phyloP scores from a whole-genome alignment of 495 filamentous ascomycete species.

The Penicillium fimorum region DNA sequence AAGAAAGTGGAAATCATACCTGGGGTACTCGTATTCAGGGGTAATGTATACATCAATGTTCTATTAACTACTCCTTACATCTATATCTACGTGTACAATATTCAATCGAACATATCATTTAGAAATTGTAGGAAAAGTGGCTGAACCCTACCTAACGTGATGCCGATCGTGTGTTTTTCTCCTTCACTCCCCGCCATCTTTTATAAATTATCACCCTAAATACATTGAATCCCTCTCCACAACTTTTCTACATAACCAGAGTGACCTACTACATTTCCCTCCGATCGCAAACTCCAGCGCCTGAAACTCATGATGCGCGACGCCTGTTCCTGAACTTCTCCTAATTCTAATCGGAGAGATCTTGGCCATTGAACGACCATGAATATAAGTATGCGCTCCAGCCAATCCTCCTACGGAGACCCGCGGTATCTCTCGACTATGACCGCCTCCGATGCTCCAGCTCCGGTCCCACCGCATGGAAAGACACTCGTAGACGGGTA shows the following conservation, averaged over 20 bases:
- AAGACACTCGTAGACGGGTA: slow-evolving; percentile 50
- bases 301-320: slow-evolving; percentile 18
- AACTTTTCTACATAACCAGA: neutral
- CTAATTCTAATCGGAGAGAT: slow-evolving; percentile 13
- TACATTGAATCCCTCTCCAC: slow-evolving; percentile 8
- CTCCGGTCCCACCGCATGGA: slow-evolving; percentile 30
- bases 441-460: slow-evolving; percentile 39
- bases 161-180: slow-evolving; percentile 20
- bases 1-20: neutral
- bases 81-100: neutral
- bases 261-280: neutral
- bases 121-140: slow-evolving; percentile 14
- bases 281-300: neutral
- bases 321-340: slow-evolving; percentile 18
- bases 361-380: slow-evolving; percentile 30
- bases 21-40: neutral
- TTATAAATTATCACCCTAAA: neutral
- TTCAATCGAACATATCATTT: slow-evolving; percentile 1
- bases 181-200: slow-evolving; percentile 29
- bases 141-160: slow-evolving; percentile 15
- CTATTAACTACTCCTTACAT: neutral
- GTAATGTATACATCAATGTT: neutral
- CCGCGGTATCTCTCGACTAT: slow-evolving; percentile 41
- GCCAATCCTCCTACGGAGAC: slow-evolving; percentile 50
- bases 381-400: slow-evolving; percentile 47